Evolutionary conservation across 2,329 filamentous ascomycete genomes (phyloP).

Genomic region (Albophoma yamanashiensis): DNA sequence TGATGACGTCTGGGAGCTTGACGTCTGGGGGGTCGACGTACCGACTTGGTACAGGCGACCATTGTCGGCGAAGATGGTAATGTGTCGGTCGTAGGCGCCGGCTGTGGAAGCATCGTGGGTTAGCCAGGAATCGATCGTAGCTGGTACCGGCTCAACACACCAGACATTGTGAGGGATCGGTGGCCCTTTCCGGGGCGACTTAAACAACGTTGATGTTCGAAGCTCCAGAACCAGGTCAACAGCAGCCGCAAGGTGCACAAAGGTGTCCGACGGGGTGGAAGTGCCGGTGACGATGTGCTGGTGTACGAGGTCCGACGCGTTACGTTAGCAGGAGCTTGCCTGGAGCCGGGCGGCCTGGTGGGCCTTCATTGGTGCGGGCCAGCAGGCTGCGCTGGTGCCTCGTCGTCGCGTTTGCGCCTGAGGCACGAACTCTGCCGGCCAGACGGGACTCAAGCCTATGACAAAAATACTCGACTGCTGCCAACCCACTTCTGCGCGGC

Average conservation of each 20-base stretch:
- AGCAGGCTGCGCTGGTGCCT: constrained; percentile 23
- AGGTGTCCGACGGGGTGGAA: constrained; percentile 3
- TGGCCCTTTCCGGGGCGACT: constrained; percentile 8
- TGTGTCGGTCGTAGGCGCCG: constrained; percentile 95
- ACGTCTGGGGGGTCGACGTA: too few species aligned
- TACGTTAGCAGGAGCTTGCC: constrained; percentile 39
- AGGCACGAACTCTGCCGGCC: constrained; percentile 15
- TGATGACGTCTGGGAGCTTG: not conserved
- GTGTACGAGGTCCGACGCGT: constrained; percentile 25
- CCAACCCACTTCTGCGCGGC: constrained; percentile 1
- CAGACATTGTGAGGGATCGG: constrained; percentile 37
- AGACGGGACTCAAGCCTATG: not conserved
- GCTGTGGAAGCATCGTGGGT: constrained; percentile 16
- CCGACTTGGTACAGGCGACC: constrained; percentile 98
- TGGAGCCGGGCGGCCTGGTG: constrained; percentile 23
- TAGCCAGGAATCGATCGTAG: constrained; percentile 9
- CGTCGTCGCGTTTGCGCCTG: constrained; percentile 14
- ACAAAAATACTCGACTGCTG: not conserved
- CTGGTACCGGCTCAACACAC: constrained; percentile 21
- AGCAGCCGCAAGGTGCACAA: constrained; percentile 1
- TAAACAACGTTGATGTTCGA: not conserved
- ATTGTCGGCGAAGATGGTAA: constrained; percentile 99
- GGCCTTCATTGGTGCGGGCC: constrained; percentile 15
- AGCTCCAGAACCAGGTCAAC: not conserved
- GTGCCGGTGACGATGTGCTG: constrained; percentile 8